These are phyloP conservation scores for Erodium maritimum DNA, from an alignment of 345 rosid species.

Conservation along the genomic window DNA sequence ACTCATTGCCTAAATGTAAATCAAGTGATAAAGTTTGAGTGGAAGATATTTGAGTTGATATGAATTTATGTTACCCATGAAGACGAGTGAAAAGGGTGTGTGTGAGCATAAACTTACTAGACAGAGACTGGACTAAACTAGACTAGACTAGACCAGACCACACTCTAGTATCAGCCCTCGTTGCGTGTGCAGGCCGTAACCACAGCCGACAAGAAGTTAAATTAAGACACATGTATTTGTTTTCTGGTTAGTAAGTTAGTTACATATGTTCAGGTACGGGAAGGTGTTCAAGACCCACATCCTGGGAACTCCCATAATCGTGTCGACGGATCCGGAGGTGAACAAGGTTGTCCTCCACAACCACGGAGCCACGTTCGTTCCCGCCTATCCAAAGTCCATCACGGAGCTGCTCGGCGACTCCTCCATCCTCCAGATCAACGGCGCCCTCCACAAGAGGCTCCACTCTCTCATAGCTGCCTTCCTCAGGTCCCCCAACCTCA, in stretches of 20 bases:
- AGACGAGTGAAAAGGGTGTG: too few species aligned
- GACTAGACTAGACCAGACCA: too few species aligned
- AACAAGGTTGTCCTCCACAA: slow-evolving; percentile 82
- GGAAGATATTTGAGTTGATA: too few species aligned
- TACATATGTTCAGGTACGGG: slow-evolving; percentile 40
- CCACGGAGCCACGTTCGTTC: slow-evolving; percentile 65
- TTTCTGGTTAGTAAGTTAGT: too few species aligned
- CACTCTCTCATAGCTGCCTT: slow-evolving; percentile 68
- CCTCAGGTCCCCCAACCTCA: slow-evolving; percentile 69
- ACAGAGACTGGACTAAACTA: too few species aligned
- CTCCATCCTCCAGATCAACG: slow-evolving; percentile 77
- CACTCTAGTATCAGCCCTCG: too few species aligned
- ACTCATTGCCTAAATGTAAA: too few species aligned
- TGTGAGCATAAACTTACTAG: too few species aligned
- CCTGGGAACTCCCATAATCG: slow-evolving; percentile 78
- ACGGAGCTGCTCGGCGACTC: slow-evolving; percentile 52
- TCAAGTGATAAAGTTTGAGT: too few species aligned
- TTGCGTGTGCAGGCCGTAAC: slow-evolving; percentile 17
- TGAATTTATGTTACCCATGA: too few species aligned
- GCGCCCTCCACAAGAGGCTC: slow-evolving; percentile 55
- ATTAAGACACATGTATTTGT: too few species aligned
- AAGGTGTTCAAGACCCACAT: slow-evolving; percentile 82
- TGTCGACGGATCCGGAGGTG: slow-evolving; percentile 86
- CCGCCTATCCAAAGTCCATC: slow-evolving; percentile 86
- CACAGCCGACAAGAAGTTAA: too few species aligned